These are phyloP conservation scores for Asterionellopsis glacialis DNA, from an alignment of 108 stramenopile species.

Conservation along the genomic window DNA sequence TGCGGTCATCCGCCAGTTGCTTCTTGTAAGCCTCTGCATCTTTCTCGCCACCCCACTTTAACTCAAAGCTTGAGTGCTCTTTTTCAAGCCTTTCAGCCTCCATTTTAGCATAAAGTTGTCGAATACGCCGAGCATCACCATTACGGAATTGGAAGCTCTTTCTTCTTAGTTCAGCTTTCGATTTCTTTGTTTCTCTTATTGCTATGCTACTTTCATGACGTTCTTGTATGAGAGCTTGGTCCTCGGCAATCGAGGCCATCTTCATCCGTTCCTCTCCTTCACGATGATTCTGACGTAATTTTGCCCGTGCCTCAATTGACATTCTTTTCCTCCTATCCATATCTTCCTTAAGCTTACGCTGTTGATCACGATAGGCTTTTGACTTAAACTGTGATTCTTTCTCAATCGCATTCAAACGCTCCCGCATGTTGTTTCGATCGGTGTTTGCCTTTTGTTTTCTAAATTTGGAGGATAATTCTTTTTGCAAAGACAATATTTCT, in stretches of 20 bases:
- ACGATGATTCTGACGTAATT: slow-evolving; percentile 55
- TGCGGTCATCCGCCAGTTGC: slow-evolving; percentile 31
- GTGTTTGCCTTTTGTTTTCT: slow-evolving; percentile 42
- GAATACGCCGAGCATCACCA: slow-evolving; percentile 55
- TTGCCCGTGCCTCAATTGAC: slow-evolving; percentile 52
- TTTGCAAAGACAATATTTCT: slow-evolving; percentile 51
- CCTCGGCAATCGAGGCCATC: slow-evolving; percentile 43
- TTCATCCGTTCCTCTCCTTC: slow-evolving; percentile 57
- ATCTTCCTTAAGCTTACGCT: slow-evolving; percentile 65
- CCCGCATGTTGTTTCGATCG: slow-evolving; percentile 27
- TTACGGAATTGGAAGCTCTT: slow-evolving; percentile 70
- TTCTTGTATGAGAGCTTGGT: slow-evolving; percentile 57
- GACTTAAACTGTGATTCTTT: slow-evolving; percentile 76
- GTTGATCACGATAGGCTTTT: slow-evolving; percentile 64
- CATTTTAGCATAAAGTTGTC: slow-evolving; percentile 37
- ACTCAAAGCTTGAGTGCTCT: slow-evolving; percentile 56
- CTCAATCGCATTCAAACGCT: slow-evolving; percentile 43
- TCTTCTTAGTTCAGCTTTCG: slow-evolving; percentile 48
- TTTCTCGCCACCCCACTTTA: slow-evolving; percentile 59
- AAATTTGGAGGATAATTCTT: slow-evolving; percentile 56
- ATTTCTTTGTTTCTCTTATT: slow-evolving; percentile 22
- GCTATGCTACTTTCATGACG: slow-evolving; percentile 53
- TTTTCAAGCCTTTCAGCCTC: slow-evolving; percentile 31
- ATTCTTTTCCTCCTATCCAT: slow-evolving; percentile 56
- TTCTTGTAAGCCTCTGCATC: slow-evolving; percentile 69